phyloP scores from a whole-genome alignment of 345 rosid genomes.

The Angophora floribunda region DNA sequence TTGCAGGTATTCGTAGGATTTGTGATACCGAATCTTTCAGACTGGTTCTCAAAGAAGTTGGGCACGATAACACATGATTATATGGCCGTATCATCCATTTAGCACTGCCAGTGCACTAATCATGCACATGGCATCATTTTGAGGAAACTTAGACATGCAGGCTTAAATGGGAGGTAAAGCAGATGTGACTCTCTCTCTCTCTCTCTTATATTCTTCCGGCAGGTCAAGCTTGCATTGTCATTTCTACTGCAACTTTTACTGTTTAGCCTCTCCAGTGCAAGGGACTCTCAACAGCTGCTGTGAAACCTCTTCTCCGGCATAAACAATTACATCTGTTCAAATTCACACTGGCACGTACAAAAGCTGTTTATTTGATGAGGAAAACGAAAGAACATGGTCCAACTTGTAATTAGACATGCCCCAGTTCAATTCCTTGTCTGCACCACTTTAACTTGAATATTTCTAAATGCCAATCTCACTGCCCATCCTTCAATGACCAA shows the following conservation, averaged over 20 bases:
- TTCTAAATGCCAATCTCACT: neutral
- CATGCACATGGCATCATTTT: neutral
- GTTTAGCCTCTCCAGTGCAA: neutral
- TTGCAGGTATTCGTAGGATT: conserved; percentile 87
- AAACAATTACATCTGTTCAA: neutral
- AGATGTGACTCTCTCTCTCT: neutral
- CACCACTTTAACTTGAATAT: neutral
- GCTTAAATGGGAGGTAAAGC: neutral
- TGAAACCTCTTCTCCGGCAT: neutral
- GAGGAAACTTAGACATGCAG: neutral
- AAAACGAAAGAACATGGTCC: neutral
- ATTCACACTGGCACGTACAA: neutral
- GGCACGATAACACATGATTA: neutral
- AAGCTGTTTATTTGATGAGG: neutral
- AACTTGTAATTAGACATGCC: neutral
- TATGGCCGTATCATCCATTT: neutral
- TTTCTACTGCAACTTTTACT: neutral
- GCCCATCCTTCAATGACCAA: neutral
- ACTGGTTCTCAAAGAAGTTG: conserved; percentile 66
- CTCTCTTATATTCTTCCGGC: neutral
- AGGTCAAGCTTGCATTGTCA: neutral
- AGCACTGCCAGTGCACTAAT: neutral
- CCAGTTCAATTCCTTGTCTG: neutral
- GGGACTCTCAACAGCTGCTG: neutral
- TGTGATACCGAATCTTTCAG: conserved; percentile 73